Conservation (phyloP, 2,329 filamentous ascomycete species). For the Fusarium buharicum region DNA sequence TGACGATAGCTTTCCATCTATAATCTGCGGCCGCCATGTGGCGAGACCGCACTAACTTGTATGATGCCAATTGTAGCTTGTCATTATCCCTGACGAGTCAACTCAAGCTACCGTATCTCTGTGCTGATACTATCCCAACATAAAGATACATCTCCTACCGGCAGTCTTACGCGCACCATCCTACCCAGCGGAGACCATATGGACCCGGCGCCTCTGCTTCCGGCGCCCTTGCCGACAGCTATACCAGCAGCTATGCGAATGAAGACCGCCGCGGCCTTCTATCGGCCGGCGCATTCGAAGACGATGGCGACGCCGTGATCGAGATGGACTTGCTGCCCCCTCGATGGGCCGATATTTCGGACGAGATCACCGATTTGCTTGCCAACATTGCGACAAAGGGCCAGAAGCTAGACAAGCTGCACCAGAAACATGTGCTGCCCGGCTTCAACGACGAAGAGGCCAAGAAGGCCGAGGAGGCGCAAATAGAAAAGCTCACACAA, state of each 20-base stretch:
- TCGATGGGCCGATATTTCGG: constrained; percentile 93
- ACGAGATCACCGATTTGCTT: constrained; percentile 88
- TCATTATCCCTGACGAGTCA: constrained; percentile 13
- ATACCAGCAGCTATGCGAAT: constrained; percentile 60
- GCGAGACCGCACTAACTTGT: constrained; percentile 99
- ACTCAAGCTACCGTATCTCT: constrained; percentile 1
- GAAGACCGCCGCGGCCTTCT: constrained; percentile 82
- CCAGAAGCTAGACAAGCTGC: constrained; percentile 86
- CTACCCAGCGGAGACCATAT: constrained; percentile 83
- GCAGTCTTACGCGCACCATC: constrained; percentile 97
- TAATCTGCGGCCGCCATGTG: constrained; percentile 79
- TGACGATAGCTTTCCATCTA: constrained; percentile 44
- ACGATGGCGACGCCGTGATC: constrained; percentile 94
- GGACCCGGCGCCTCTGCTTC: constrained; percentile 60
- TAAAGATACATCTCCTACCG: constrained; percentile 96
- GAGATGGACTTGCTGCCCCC: constrained; percentile 98
- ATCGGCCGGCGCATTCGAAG: constrained; percentile 78
- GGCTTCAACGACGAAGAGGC: constrained; percentile 96
- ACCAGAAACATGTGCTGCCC: constrained; percentile 96
- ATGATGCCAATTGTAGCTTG: constrained; percentile 43
- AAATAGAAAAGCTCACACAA: constrained; percentile 92
- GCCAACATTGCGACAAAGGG: constrained; percentile 84
- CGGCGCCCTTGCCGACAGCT: constrained; percentile 68
- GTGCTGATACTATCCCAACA: constrained; percentile 16
- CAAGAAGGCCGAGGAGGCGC: constrained; percentile 84